phyloP scores from a whole-genome alignment of 495 filamentous ascomycete species.

The Coniosporium apollinis region DNA sequence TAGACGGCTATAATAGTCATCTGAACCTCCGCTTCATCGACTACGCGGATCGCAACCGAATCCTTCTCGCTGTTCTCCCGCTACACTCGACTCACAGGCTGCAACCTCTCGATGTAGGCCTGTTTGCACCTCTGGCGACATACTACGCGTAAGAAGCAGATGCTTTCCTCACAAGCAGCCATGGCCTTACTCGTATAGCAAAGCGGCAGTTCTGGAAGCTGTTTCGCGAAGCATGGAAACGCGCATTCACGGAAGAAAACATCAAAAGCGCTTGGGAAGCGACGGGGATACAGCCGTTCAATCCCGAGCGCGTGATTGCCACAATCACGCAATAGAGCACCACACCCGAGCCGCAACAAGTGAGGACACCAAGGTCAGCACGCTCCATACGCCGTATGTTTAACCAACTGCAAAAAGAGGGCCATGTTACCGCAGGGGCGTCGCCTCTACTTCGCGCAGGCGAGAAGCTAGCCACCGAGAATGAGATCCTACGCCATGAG shows the following conservation, averaged over 20 bases:
- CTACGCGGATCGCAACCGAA: constrained; percentile 5
- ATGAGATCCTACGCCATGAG: too few species aligned
- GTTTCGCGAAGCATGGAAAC: background rate
- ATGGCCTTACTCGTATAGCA: background rate
- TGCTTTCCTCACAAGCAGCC: background rate
- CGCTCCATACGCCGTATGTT: too few species aligned
- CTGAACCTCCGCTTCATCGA: constrained; percentile 10
- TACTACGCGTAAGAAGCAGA: constrained; percentile 2
- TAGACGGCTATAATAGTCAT: constrained; percentile 12
- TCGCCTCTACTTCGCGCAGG: background rate
- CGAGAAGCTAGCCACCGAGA: too few species aligned
- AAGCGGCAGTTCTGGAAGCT: background rate
- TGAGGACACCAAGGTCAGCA: too few species aligned
- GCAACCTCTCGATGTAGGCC: constrained; percentile 10
- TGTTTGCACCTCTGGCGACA: constrained; percentile 7
- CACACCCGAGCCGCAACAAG: background rate
- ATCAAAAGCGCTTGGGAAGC: background rate
- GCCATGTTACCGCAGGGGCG: background rate
- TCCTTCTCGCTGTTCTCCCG: constrained; percentile 6
- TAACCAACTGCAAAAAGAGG: background rate
- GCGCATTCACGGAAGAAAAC: background rate
- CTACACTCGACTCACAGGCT: constrained; percentile 12
- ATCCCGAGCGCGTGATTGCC: background rate
- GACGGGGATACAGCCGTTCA: background rate
- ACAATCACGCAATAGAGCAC: background rate